These are phyloP conservation scores for Inga leiocalycina DNA, from an alignment of 306 rosid genomes.

Conservation along the genomic window DNA sequence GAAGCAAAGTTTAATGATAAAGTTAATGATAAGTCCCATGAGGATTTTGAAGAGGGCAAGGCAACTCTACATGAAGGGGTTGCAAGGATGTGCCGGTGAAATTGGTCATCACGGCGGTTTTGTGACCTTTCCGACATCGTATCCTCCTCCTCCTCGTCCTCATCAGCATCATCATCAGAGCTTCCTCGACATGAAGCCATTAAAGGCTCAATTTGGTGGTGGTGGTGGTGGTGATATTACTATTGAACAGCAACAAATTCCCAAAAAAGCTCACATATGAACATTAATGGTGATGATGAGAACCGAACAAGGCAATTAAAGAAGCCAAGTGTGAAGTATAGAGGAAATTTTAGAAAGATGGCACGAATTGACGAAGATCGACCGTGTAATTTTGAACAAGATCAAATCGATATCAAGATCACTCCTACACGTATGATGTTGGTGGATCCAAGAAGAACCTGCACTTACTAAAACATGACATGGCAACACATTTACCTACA, in stretches of 20 bases:
- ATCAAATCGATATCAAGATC: no score
- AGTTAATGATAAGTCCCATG: constrained; percentile 39
- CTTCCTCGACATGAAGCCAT: not conserved
- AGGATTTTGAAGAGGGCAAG: constrained; percentile 49
- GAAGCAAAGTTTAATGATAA: constrained; percentile 32
- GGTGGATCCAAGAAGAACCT: not conserved
- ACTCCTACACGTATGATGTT: no score
- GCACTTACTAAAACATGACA: not conserved
- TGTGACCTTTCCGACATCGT: constrained; percentile 10
- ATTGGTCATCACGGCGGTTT: constrained; percentile 21
- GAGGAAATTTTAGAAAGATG: constrained; percentile 45
- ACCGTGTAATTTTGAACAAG: constrained; percentile 53
- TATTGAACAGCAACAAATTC: constrained; percentile 2
- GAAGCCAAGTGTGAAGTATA: not conserved
- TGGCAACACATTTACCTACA: not conserved
- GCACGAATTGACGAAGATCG: constrained; percentile 59
- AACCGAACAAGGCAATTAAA: constrained; percentile 20
- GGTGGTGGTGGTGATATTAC: not conserved
- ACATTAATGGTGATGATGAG: not conserved
- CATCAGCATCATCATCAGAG: not conserved
- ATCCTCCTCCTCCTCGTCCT: constrained; percentile 18
- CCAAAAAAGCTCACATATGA: not conserved
- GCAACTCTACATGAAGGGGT: constrained; percentile 42
- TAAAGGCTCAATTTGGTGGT: not conserved
- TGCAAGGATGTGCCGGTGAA: constrained; percentile 44